Evolutionary conservation across 2,329 filamentous ascomycete genomes (phyloP), one percentile per base, ranked within the genome.

Genomic region (Clonostachys byssicola): DNA sequence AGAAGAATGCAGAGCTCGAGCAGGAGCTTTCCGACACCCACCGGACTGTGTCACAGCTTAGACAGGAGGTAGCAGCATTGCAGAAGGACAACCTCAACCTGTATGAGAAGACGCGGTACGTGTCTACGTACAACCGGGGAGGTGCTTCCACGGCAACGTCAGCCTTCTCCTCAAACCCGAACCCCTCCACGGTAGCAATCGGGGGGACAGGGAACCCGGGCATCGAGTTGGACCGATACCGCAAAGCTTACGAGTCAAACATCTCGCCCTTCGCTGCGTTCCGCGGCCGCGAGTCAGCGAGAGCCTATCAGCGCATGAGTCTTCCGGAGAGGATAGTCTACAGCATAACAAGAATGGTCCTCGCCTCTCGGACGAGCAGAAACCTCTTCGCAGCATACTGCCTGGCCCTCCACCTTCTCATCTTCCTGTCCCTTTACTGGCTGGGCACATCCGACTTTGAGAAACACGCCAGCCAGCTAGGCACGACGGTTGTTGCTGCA

Each of bases 101-200:
- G 8, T 99, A 99, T 65, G 94, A 99, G 67, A 99, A 97, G 77
- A 96, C 92, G 16, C 83, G 94, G 55, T 99, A 99, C 63, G 85
- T 97, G 20, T 96, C 91, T 7, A 92, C 89, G 3, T 99, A 96
- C 73, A 95, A 86, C 65, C 84, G 92, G 46, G 80, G 80, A 42
- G 80, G 78, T 13, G 76, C 77, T 6, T 68, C 72, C 12, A 40
- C 47, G 23, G 81, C 83, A 12, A 81, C 81, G 6, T 79, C 80
- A 13, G 83, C 83, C 12, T 83, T 84, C n/a, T 75, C 78, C 36
- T 74, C 75, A 48, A 90, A 86, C 57, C 85, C 89, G 3, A 95
- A 92, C 61, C 84, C 89, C 1, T 86, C 88, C 1, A 83, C 87
- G 18, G 74, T 89, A 23, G 76, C 78, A 52, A 66, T 83, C 63